A percentile compares a stretch with the other conserved stretches of the same genome.
Conservation (phyloP, 169 alveolate genomes). For the Plasmodium coatneyi region DNA sequence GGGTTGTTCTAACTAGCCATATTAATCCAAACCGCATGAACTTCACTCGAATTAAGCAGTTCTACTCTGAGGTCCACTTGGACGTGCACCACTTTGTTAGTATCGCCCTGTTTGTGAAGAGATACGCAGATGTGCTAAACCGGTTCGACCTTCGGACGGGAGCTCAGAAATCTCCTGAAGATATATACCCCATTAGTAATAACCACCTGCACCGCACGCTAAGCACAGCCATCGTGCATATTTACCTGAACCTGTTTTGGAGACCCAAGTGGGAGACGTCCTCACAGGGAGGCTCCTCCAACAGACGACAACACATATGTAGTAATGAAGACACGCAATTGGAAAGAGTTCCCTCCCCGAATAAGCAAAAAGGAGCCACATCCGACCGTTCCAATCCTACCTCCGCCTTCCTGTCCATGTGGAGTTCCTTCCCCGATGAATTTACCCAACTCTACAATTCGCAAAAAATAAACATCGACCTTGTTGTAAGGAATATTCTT, state of each 20-base stretch:
- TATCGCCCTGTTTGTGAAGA: constrained; percentile 16
- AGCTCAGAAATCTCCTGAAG: background rate
- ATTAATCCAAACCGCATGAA: background rate
- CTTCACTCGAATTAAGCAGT: background rate
- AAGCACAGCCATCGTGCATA: background rate
- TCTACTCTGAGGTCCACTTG: background rate
- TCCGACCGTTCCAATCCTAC: background rate
- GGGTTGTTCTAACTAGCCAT: background rate
- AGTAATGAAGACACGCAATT: background rate
- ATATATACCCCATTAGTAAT: background rate
- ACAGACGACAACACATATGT: background rate
- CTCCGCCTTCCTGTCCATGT: background rate
- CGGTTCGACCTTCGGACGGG: background rate
- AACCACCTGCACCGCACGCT: background rate
- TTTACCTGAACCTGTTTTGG: background rate
- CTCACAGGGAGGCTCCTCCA: background rate
- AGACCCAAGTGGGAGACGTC: background rate
- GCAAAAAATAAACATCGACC: background rate
- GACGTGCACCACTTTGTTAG: constrained; percentile 25
- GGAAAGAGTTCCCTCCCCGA: background rate
- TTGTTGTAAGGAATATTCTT: background rate
- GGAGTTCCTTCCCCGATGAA: background rate
- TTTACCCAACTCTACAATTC: background rate
- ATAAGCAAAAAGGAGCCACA: background rate
- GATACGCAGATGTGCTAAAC: background rate